Evolutionary conservation across 2,329 filamentous ascomycete genomes (phyloP).

Genomic region (Cladosporium phlei): DNA sequence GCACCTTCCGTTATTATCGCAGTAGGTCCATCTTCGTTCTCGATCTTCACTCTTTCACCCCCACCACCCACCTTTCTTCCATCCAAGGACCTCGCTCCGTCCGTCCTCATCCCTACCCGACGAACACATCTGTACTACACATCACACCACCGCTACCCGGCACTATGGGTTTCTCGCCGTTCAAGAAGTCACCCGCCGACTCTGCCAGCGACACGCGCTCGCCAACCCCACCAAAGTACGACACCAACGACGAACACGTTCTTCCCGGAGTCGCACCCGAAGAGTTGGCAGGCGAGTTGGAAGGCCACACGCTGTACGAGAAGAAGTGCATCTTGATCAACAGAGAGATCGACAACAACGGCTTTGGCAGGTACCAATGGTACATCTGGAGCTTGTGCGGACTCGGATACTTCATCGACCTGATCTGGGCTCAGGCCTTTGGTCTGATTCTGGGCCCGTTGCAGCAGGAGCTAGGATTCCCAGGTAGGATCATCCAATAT

Average conservation of each 20-base stretch:
- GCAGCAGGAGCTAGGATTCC: conserved; percentile 54
- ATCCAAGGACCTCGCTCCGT: too few species aligned
- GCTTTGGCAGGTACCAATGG: conserved; percentile 53
- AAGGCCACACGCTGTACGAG: conserved; percentile 36
- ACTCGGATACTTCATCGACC: conserved; percentile 52
- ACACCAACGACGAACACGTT: not conserved
- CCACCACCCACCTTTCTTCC: not conserved
- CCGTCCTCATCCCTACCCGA: too few species aligned
- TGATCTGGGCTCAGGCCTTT: conserved; percentile 57
- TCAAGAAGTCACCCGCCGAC: not conserved
- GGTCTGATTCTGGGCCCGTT: conserved; percentile 51
- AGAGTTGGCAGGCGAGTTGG: conserved; percentile 28
- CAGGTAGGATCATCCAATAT: conserved; percentile 15
- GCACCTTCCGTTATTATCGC: not conserved
- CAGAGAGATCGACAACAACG: conserved; percentile 48
- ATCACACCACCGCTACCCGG: not conserved
- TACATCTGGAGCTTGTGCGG: conserved; percentile 48
- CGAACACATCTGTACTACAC: not conserved
- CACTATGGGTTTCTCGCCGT: conserved; percentile 1
- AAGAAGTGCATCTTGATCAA: conserved; percentile 43
- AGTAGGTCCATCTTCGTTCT: not conserved
- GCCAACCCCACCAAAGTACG: conserved; percentile 9
- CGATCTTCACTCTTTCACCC: not conserved
- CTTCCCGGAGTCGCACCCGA: conserved; percentile 1
- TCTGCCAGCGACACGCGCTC: not conserved